A percentile compares a stretch with the other conserved stretches of the same genome.
These are phyloP conservation scores for Hymenoscyphus scutula DNA, from an alignment of 2,329 filamentous ascomycete species.

Conservation along the genomic window DNA sequence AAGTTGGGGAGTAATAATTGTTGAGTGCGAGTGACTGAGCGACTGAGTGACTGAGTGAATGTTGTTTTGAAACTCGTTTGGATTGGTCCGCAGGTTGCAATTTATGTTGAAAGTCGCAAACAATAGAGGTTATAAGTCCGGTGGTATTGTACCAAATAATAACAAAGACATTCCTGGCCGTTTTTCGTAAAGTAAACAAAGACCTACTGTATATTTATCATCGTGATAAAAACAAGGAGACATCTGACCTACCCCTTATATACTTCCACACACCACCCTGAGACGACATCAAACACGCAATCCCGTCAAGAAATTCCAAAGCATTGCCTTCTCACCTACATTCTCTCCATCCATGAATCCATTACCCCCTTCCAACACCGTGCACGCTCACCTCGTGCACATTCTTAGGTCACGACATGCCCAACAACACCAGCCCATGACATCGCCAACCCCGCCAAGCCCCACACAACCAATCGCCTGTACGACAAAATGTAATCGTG, in stretches of 20 bases:
- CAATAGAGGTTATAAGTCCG: background rate
- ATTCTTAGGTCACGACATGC: slow-evolving; percentile 1
- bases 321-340: background rate
- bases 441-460: slow-evolving; percentile 1
- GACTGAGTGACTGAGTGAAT: too few species aligned
- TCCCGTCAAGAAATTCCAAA: background rate
- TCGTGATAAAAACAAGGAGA: background rate
- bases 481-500: background rate
- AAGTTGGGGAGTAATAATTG: background rate
- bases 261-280: background rate
- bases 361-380: slow-evolving; percentile 1
- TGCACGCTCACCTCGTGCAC: background rate
- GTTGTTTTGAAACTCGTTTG: background rate
- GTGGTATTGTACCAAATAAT: background rate
- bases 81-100: background rate
- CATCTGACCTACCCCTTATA: slow-evolving; percentile 4
- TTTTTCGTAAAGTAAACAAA: background rate
- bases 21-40: background rate
- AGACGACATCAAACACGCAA: background rate
- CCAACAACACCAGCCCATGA: slow-evolving; percentile 1
- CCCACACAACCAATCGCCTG: slow-evolving; percentile 2
- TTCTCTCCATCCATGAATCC: background rate
- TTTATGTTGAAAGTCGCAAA: background rate
- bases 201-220: background rate
- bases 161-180: background rate